Percentiles rank a stretch among this genome's conserved stretches.
These are phyloP conservation scores for Tulasnella sp. DNA, from an alignment of 768 basidiomycete species.

Conservation along the genomic window DNA sequence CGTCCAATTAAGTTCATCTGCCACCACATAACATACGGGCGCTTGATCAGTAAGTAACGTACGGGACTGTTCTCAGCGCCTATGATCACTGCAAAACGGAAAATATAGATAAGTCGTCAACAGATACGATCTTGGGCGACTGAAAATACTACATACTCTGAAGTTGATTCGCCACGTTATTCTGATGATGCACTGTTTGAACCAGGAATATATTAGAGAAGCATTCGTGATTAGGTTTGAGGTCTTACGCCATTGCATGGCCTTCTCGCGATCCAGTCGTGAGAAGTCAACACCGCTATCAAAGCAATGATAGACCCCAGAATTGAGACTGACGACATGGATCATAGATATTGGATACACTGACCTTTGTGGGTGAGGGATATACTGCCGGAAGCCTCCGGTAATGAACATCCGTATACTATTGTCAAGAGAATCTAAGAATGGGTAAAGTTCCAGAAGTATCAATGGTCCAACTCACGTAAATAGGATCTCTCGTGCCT, in stretches of 20 bases:
- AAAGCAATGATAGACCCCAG: not conserved
- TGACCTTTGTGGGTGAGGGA: constrained; percentile 4
- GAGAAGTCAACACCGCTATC: constrained; percentile 7
- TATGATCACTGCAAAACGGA: not conserved
- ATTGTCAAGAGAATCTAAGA: not conserved
- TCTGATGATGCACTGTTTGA: constrained; percentile 15
- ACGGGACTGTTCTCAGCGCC: not conserved
- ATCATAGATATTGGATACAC: not conserved
- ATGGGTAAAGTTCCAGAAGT: too few relatives aligned
- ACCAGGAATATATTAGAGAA: too few relatives aligned
- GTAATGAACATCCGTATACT: constrained; percentile 8
- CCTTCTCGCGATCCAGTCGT: constrained; percentile 2
- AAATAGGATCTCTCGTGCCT: constrained; percentile 6
- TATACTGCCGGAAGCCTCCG: not conserved
- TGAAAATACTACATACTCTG: not conserved
- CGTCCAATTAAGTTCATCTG: constrained; percentile 5
- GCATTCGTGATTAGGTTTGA: too few relatives aligned
- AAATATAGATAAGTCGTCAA: not conserved
- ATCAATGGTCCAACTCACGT: not conserved
- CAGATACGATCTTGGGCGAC: not conserved
- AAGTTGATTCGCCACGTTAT: constrained; percentile 5
- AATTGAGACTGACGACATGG: too few relatives aligned
- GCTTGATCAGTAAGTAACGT: not conserved
- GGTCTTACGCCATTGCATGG: constrained; percentile 15
- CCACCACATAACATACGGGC: constrained; percentile 15